These are phyloP conservation scores for Skeletonema grethae DNA, from an alignment of 108 stramenopile genomes.

Conservation along the genomic window DNA sequence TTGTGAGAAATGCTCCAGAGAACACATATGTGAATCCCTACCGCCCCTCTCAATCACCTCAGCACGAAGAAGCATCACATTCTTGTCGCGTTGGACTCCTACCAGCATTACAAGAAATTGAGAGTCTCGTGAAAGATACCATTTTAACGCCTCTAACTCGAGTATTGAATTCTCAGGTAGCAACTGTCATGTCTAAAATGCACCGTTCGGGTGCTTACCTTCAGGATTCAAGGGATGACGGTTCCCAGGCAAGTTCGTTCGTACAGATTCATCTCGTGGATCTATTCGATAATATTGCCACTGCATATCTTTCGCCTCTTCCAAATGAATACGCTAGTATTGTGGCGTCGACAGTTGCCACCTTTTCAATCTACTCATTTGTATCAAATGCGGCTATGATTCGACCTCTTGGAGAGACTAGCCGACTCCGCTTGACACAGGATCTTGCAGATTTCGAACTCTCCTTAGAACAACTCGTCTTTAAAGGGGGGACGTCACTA, in stretches of 20 bases:
- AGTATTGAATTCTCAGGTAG: constrained; percentile 68
- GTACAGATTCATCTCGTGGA: constrained; percentile 69
- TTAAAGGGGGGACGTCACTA: constrained; percentile 55
- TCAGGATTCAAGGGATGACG: constrained; percentile 32
- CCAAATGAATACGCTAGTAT: constrained; percentile 64
- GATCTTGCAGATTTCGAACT: constrained; percentile 88
- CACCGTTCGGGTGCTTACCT: constrained; percentile 72
- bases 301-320: constrained; percentile 60
- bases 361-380: constrained; percentile 81
- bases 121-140: constrained; percentile 61
- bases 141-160: constrained; percentile 71
- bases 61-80: constrained; percentile 82
- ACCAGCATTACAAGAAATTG: constrained; percentile 75
- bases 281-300: constrained; percentile 63
- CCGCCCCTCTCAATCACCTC: constrained; percentile 73
- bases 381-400: constrained; percentile 80
- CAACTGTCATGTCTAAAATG: constrained; percentile 64
- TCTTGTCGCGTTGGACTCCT: constrained; percentile 65
- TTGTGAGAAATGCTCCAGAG: constrained; percentile 68
- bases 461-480: constrained; percentile 74
- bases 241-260: constrained; percentile 56
- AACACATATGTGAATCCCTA: constrained; percentile 86
- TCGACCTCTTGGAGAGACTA: constrained; percentile 74
- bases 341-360: constrained; percentile 75
- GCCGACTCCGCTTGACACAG: constrained; percentile 75